Base-by-base conservation (phyloP, 2,329 filamentous ascomycete genomes). In the Cercospora janseana region DNA sequence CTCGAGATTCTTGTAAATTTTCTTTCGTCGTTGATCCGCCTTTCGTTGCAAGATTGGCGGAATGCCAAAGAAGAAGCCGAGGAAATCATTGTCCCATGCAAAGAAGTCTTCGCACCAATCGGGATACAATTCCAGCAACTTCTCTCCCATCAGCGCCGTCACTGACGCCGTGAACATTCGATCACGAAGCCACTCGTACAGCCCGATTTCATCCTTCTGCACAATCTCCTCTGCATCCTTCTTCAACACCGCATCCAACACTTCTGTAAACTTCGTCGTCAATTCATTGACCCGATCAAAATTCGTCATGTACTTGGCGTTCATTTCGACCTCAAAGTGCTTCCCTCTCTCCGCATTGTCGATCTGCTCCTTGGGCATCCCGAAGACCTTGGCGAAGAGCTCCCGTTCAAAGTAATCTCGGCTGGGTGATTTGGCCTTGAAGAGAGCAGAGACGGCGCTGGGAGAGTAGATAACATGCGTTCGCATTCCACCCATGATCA, bases 241-340 rank as follows among this genome's bases (percentile, higher is more conserved):
- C 15, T 49, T 48, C 4, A 65, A 51, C 2, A 59, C 54, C 3
- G 56, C 35, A 4, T 55, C 51, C 3, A 66, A 42, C 4, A 58
- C 50, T 20, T 44, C 44, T 2, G 49, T 55, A 41, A 67, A 66
- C 16, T 62, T 49, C 1, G 43, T 34, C 1, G 63, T 66, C 4
- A 67, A 57, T 40, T 66, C 64, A 35, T 65, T 65, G 8, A 66
- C 65, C n/a, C 49, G 51, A 15, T 64, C 61, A n/a, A 51, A 51
- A 23, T 58, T 63, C 15, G 60, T 58, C 42, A 67, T 53, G 37
- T 62, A 66, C 32, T 51, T 49, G 18, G 54, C 53, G 29, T 66
- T 64, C 49, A 59, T 59, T 47, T 66, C 64, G 12, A 55, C 24
- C 45, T 63, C 56, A 6, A 52, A 32, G 32, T 62, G 58, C 31